Evolutionary conservation across 345 rosid species (phyloP).

Genomic region (Eucalyptus cloeziana): DNA sequence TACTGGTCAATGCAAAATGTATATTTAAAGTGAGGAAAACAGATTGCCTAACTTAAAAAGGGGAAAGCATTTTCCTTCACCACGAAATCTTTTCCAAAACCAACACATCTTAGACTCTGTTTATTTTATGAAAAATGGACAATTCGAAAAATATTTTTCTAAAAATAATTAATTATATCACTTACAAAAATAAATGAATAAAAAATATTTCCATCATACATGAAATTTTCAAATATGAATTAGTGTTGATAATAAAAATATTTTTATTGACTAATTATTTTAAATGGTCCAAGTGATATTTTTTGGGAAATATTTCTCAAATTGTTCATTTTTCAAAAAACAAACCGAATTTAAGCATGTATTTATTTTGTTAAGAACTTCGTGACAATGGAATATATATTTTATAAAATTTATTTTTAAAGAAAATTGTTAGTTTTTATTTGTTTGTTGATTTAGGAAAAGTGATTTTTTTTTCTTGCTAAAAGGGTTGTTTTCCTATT

Average conservation of each 20-base stretch:
- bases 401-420: neutral
- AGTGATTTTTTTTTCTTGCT: neutral
- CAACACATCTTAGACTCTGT: neutral
- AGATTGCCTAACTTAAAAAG: neutral
- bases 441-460: neutral
- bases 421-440: neutral
- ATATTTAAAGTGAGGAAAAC: neutral
- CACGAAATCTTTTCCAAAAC: neutral
- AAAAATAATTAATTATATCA: accelerated
- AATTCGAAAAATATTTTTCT: too few relatives aligned
- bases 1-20: neutral
- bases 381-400: neutral
- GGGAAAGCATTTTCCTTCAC: neutral
- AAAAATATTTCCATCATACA: too few relatives aligned
- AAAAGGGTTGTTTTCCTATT: accelerated
- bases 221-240: too few relatives aligned
- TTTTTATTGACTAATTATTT: too few relatives aligned
- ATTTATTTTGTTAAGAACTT: neutral
- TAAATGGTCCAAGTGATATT: too few relatives aligned
- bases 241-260: too few relatives aligned
- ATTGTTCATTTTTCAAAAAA: too few relatives aligned
- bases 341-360: neutral
- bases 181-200: too few relatives aligned
- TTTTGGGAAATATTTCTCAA: too few relatives aligned
- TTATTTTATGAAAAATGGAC: neutral